A percentile compares a stretch with the other conserved stretches of the same genome.
Evolutionary conservation across 1,284 basidiomycete genomes (phyloP).

Genomic region (Ustilago curta): DNA sequence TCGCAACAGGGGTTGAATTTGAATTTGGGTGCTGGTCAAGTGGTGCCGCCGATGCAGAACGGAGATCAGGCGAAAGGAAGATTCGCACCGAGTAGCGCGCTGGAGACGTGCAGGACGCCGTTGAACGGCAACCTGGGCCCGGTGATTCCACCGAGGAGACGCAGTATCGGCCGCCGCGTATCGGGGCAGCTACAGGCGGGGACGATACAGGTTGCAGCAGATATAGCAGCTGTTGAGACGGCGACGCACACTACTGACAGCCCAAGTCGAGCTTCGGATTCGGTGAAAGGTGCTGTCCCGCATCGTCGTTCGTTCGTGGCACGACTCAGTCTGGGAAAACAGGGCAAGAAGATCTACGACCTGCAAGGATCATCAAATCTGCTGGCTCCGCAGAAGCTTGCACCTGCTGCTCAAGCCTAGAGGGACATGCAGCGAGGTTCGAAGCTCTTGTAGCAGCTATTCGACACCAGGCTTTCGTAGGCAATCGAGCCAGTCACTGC

Average conservation of each 20-base stretch:
- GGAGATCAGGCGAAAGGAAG: conserved; percentile 18
- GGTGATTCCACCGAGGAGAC: conserved; percentile 28
- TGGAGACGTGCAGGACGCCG: neutral
- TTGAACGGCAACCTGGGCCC: conserved; percentile 5
- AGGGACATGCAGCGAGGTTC: neutral
- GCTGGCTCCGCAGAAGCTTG: conserved; percentile 10
- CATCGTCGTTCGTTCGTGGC: conserved; percentile 30
- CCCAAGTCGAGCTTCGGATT: neutral
- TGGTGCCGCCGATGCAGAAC: conserved; percentile 25
- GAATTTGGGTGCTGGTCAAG: conserved; percentile 11
- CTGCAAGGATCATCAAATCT: neutral
- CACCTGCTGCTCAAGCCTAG: conserved; percentile 3
- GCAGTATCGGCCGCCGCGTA: conserved; percentile 20
- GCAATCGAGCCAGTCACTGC: neutral
- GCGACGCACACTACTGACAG: neutral
- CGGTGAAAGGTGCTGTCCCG: neutral
- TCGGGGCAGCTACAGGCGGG: conserved; percentile 6
- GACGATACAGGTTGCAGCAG: neutral
- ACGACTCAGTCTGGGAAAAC: conserved; percentile 20
- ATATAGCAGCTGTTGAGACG: neutral
- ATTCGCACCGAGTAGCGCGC: conserved; percentile 13
- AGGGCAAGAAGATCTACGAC: conserved; percentile 11
- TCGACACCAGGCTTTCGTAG: neutral
- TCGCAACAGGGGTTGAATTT: conserved; percentile 18
- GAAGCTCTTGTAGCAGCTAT: neutral